These are phyloP conservation scores for Crithidia bombi DNA, from an alignment of 208 protist genomes.

Conservation along the genomic window DNA sequence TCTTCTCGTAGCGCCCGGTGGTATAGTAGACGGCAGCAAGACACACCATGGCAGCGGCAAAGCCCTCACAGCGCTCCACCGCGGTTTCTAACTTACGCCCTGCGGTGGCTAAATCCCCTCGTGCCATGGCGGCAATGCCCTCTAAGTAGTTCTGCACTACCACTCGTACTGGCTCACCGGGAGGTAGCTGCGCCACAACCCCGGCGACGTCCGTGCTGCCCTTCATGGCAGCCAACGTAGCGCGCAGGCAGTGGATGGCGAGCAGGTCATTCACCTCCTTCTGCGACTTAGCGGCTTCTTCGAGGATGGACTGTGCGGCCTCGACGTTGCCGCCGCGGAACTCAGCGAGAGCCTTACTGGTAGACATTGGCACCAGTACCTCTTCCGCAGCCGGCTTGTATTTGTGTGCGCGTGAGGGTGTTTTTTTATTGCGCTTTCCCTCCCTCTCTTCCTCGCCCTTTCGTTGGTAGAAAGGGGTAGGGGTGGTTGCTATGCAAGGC, in stretches of 20 bases:
- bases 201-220: conserved; percentile 44
- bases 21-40: conserved; percentile 76
- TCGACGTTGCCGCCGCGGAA: conserved; percentile 63
- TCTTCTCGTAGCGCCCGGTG: conserved; percentile 65
- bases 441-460: too few relatives aligned
- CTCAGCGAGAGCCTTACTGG: conserved; percentile 55
- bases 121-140: conserved; percentile 73
- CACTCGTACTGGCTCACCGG: conserved; percentile 29
- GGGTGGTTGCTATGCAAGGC: too few relatives aligned
- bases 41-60: conserved; percentile 69
- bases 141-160: conserved; percentile 71
- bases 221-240: conserved; percentile 79
- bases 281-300: conserved; percentile 35
- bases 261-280: conserved; percentile 59
- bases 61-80: conserved; percentile 48
- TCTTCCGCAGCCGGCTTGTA: neutral
- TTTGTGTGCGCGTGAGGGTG: too few relatives aligned
- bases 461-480: too few relatives aligned
- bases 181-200: conserved; percentile 19
- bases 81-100: conserved; percentile 71
- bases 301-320: conserved; percentile 52
- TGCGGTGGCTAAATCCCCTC: conserved; percentile 56
- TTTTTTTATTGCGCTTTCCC: too few relatives aligned
- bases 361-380: conserved; percentile 6
- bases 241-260: conserved; percentile 66